Evolutionary conservation across 2,329 filamentous ascomycete genomes (phyloP).

Genomic region (Gaeumannomyces tritici): DNA sequence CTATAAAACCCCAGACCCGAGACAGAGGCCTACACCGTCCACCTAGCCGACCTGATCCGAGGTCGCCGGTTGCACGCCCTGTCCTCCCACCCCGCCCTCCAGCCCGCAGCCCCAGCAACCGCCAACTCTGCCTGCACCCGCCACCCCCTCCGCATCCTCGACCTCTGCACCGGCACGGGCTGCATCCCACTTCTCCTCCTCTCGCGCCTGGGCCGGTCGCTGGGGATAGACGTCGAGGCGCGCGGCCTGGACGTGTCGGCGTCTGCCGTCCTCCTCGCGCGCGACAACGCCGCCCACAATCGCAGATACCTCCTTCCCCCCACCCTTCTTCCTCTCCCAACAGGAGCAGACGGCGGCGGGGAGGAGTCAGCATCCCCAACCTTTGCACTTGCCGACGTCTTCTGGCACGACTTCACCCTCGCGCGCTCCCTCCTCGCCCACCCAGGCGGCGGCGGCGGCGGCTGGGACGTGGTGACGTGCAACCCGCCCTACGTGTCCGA

Average conservation of each 20-base stretch:
- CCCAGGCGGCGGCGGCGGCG: not conserved
- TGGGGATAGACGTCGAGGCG: constrained; percentile 24
- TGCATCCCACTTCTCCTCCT: constrained; percentile 76
- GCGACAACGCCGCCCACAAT: constrained; percentile 53
- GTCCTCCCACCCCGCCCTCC: not conserved
- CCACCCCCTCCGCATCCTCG: constrained; percentile 52
- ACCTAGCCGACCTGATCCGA: constrained; percentile 39
- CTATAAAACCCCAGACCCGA: constrained; percentile 39
- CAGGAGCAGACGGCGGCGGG: too few species aligned
- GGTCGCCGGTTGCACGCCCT: constrained; percentile 6
- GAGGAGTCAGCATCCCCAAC: not conserved
- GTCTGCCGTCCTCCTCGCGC: constrained; percentile 54
- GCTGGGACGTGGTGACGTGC: constrained; percentile 62
- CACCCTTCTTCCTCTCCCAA: too few species aligned
- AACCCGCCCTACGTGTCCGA: constrained; percentile 89
- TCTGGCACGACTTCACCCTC: constrained; percentile 22
- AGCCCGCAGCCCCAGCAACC: not conserved
- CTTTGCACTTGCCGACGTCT: constrained; percentile 28
- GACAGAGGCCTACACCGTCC: constrained; percentile 58
- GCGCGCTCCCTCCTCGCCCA: not conserved
- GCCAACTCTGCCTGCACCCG: not conserved
- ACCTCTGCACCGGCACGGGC: constrained; percentile 85
- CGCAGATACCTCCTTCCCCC: too few species aligned
- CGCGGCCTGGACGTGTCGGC: constrained; percentile 66
- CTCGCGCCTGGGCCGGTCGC: constrained; percentile 33